Percentiles rank a stretch among this genome's conserved stretches.
phyloP scores from a whole-genome alignment of 306 rosid species.

The Vicia sativa region DNA sequence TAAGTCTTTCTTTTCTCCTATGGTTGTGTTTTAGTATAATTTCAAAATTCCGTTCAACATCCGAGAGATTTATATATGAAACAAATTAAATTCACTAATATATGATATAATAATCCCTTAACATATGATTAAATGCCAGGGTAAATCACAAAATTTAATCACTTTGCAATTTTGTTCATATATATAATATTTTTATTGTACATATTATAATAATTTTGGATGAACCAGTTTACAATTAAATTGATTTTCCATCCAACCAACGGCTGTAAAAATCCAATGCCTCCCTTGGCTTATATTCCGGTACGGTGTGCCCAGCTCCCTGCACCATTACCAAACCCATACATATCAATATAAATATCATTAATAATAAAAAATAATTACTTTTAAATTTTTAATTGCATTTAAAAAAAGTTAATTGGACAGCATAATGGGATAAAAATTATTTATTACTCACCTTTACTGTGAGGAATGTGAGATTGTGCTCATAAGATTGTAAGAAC shows the following conservation, averaged over 20 bases:
- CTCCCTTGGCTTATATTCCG: constrained; percentile 74
- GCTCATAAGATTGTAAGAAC: constrained; percentile 39
- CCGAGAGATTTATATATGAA: not conserved
- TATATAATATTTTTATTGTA: not conserved
- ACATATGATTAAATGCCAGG: constrained; percentile 3
- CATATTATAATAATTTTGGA: not conserved
- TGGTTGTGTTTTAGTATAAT: too few relatives aligned
- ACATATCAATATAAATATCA: too few relatives aligned
- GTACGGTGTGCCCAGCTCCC: constrained; percentile 86
- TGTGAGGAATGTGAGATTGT: constrained; percentile 47
- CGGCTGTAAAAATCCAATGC: constrained; percentile 69
- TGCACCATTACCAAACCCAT: constrained; percentile 24
- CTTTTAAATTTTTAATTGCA: too few relatives aligned
- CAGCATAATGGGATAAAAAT: not conserved
- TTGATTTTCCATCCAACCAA: constrained; percentile 52
- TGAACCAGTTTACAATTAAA: constrained; percentile 24
- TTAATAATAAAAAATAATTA: too few relatives aligned
- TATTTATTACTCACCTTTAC: constrained; percentile 36
- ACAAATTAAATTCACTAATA: not conserved
- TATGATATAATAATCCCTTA: constrained; percentile 9
- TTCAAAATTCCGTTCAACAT: not conserved
- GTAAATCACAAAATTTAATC: constrained; percentile 3
- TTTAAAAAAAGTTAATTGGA: not conserved
- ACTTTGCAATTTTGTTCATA: not conserved
- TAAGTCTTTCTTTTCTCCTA: too few relatives aligned